A percentile compares a stretch with the other conserved stretches of the same genome.
Conservation (phyloP, 2,329 filamentous ascomycete genomes). For the Microsporum audouinii region DNA sequence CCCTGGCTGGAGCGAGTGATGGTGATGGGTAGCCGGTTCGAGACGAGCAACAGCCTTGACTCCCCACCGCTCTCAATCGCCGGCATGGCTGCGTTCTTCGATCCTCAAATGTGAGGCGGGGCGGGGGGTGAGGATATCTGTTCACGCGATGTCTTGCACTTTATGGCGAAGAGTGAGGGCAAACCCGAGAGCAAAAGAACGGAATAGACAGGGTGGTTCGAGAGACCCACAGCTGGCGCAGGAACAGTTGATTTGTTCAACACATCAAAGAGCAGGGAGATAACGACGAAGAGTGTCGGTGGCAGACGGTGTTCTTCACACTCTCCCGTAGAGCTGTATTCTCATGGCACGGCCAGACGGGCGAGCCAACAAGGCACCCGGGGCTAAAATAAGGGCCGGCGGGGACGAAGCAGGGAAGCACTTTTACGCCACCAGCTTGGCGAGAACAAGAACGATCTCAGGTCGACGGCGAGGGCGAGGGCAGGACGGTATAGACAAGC, state of each 20-base stretch:
- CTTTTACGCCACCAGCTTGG: slow-evolving; percentile 3
- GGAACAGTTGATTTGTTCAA: neutral
- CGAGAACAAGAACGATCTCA: neutral
- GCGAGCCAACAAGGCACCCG: neutral
- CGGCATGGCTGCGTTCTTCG: slow-evolving; percentile 21
- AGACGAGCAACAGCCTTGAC: slow-evolving; percentile 64
- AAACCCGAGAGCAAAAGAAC: neutral
- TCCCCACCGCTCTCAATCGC: slow-evolving; percentile 26
- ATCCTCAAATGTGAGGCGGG: neutral
- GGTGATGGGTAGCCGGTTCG: slow-evolving; percentile 90
- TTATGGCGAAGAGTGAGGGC: neutral
- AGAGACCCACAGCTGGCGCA: neutral
- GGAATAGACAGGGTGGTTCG: neutral
- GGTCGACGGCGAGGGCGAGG: neutral
- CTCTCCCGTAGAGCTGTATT: neutral
- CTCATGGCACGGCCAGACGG: neutral
- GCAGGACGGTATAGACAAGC: neutral
- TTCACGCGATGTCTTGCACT: slow-evolving; percentile 2
- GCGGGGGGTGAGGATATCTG: neutral
- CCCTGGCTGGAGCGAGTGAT: slow-evolving; percentile 90
- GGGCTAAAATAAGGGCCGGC: neutral
- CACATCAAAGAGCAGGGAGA: neutral
- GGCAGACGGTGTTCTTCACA: neutral
- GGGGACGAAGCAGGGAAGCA: slow-evolving; percentile 4
- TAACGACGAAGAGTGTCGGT: neutral